These are phyloP conservation scores for Closterium sp. DNA, from an alignment of 139 green algal species.

Conservation along the genomic window DNA sequence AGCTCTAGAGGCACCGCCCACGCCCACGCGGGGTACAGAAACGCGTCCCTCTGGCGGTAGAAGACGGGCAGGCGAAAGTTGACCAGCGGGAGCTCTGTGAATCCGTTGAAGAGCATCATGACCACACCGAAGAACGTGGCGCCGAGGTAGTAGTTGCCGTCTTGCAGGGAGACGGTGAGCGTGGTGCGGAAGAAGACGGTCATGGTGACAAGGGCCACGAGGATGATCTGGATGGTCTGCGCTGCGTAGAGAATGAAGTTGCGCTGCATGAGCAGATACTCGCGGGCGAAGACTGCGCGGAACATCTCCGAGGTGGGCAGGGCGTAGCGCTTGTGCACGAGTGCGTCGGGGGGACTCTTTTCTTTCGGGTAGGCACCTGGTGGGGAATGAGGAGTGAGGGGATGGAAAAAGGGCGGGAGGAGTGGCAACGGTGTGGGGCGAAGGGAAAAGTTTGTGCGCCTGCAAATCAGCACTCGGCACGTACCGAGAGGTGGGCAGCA, in stretches of 20 bases:
- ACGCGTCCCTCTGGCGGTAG: conserved; percentile 76
- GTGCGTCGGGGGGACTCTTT: conserved; percentile 14
- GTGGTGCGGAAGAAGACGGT: conserved; percentile 62
- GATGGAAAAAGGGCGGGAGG: too few species aligned
- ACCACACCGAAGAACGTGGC: conserved; percentile 63
- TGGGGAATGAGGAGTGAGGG: too few species aligned
- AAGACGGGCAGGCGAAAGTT: conserved; percentile 58
- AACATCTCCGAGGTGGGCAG: conserved; percentile 39
- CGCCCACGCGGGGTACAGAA: conserved; percentile 67
- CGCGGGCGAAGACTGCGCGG: conserved; percentile 46
- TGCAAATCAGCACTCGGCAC: too few species aligned
- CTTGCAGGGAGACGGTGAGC: conserved; percentile 46
- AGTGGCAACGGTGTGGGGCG: too few species aligned
- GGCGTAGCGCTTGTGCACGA: conserved; percentile 8
- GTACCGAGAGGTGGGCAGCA: neutral
- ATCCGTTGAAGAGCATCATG: conserved; percentile 58
- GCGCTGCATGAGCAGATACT: conserved; percentile 58
- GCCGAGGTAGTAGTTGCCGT: conserved; percentile 56
- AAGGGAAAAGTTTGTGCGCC: too few species aligned
- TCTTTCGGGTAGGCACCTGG: conserved; percentile 13
- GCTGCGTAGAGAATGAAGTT: conserved; percentile 56
- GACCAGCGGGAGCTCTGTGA: conserved; percentile 26
- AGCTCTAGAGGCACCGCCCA: conserved; percentile 15
- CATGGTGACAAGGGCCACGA: conserved; percentile 28
- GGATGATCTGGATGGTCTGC: conserved; percentile 47